Percentiles rank a stretch among this genome's conserved stretches.
These are phyloP conservation scores for Acrasis kona DNA, from an alignment of 78 protist species.

Conservation along the genomic window DNA sequence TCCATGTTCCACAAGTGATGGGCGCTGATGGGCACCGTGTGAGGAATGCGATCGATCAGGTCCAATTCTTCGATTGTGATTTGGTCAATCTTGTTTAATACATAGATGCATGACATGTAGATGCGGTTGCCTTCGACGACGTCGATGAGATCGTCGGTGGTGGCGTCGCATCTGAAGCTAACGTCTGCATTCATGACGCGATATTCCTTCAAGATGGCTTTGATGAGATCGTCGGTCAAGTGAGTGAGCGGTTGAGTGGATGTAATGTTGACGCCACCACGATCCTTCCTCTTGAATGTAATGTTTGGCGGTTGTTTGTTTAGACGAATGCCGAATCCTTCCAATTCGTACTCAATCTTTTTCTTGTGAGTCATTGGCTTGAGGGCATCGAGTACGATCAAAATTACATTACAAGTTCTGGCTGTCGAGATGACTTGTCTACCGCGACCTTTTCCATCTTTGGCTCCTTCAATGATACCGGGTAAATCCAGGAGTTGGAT, in stretches of 20 bases:
- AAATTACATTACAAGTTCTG: constrained; percentile 89
- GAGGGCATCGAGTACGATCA: constrained; percentile 91
- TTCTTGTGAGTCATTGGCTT: constrained; percentile 74
- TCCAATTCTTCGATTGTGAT: constrained; percentile 85
- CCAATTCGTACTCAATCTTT: constrained; percentile 66
- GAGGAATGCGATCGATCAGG: constrained; percentile 24
- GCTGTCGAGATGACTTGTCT: constrained; percentile 92
- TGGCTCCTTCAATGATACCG: constrained; percentile 99
- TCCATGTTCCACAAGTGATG: constrained; percentile 95
- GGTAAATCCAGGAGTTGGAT: constrained; percentile 66
- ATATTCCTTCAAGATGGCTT: constrained; percentile 72
- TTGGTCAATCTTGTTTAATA: constrained; percentile 95
- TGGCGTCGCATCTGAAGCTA: constrained; percentile 59
- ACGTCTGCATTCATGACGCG: constrained; percentile 86
- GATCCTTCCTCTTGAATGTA: constrained; percentile 71
- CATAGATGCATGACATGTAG: constrained; percentile 91
- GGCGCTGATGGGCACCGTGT: constrained; percentile 42
- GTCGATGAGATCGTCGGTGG: constrained; percentile 96
- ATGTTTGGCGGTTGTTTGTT: constrained; percentile 92
- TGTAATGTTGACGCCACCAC: constrained; percentile 88
- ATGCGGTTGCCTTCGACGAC: constrained; percentile 92
- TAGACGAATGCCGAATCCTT: constrained; percentile 97
- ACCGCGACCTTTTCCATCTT: constrained; percentile 98
- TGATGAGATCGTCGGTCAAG: constrained; percentile 58
- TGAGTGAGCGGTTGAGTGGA: constrained; percentile 54